phyloP scores from a whole-genome alignment of 257 asterid species.

The Anisodus acutangulus region DNA sequence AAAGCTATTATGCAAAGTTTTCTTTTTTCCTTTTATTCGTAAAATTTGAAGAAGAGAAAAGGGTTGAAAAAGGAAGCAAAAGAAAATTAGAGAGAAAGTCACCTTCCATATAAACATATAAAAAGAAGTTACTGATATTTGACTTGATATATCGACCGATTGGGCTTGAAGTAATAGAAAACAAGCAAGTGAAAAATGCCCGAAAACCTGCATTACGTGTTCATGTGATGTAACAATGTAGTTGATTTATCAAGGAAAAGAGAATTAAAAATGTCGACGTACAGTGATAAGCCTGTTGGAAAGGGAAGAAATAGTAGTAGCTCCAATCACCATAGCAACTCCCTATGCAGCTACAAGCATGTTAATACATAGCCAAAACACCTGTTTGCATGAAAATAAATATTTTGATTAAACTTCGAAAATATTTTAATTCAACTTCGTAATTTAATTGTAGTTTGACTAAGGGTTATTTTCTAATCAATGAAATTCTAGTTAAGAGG shows the following conservation, averaged over 20 bases:
- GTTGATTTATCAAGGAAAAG: too few species aligned
- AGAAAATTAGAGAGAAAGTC: background rate
- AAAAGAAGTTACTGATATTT: constrained; percentile 33
- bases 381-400: constrained; percentile 13
- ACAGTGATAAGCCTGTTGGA: constrained; percentile 29
- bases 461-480: too few species aligned
- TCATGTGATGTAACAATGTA: background rate
- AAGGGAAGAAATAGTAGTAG: constrained; percentile 24
- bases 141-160: constrained; percentile 26
- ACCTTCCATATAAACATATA: constrained; percentile 30
- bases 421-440: too few species aligned
- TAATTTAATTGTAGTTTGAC: too few species aligned
- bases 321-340: constrained; percentile 31
- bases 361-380: constrained; percentile 31
- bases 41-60: background rate
- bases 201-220: constrained; percentile 25
- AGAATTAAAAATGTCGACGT: background rate
- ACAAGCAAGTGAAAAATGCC: constrained; percentile 28
- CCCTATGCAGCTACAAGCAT: constrained; percentile 30
- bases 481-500: too few species aligned
- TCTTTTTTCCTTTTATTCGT: background rate
- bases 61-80: background rate
- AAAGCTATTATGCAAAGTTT: background rate
- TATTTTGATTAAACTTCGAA: too few species aligned
- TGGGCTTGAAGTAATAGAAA: constrained; percentile 24